These are phyloP conservation scores for Diaporthe sp. DNA, from an alignment of 2,329 filamentous ascomycete genomes.

Conservation along the genomic window DNA sequence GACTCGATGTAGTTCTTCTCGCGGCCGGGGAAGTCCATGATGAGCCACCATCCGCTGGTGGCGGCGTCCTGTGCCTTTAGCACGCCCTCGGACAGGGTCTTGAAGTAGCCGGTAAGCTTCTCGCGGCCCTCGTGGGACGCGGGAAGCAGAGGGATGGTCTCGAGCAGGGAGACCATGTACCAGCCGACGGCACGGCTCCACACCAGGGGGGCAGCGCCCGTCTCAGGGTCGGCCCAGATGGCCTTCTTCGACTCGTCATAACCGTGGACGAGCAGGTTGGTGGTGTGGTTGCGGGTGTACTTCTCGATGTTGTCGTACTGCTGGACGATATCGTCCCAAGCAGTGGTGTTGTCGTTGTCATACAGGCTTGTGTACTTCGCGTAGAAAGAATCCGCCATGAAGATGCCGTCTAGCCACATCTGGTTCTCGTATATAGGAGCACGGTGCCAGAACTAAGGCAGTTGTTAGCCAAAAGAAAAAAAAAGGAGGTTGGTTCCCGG, in stretches of 20 bases:
- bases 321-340: conserved; percentile 43
- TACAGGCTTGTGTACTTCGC: conserved; percentile 46
- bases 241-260: conserved; percentile 64
- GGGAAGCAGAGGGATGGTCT: conserved; percentile 36
- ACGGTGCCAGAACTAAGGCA: conserved; percentile 55
- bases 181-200: conserved; percentile 68
- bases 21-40: conserved; percentile 55
- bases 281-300: conserved; percentile 55
- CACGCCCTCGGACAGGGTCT: conserved; percentile 30
- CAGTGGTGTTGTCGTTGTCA: conserved; percentile 45
- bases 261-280: conserved; percentile 65
- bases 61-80: conserved; percentile 32
- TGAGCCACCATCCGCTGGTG: conserved; percentile 49
- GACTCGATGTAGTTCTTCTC: conserved; percentile 62
- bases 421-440: conserved; percentile 56
- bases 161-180: conserved; percentile 56
- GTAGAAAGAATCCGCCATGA: conserved; percentile 54
- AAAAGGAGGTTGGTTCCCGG: background rate
- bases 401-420: conserved; percentile 61
- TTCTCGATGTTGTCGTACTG: conserved; percentile 35
- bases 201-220: conserved; percentile 64
- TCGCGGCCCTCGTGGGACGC: conserved; percentile 27
- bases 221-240: conserved; percentile 64
- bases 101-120: conserved; percentile 30
- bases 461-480: background rate